Base-by-base conservation (phyloP, 805 yeast genomes). In the Metschnikowia vanudenii region DNA sequence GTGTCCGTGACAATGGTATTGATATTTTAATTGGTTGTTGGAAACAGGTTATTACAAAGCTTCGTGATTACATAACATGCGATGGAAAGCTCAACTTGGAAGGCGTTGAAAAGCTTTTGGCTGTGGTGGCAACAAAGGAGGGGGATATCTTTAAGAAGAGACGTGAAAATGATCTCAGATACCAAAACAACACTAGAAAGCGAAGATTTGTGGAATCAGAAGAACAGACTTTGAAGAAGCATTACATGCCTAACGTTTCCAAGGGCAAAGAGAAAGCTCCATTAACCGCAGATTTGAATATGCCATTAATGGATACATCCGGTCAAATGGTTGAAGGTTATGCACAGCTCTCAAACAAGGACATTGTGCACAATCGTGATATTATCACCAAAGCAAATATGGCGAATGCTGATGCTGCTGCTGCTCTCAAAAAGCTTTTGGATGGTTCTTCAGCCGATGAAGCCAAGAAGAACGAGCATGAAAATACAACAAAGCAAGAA, bases 1-100 rank as follows among this genome's bases (percentile, higher is more conserved):
- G 92, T 59, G 97, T 94, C 36, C 81, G 99, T 56, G 98, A 94
- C 65, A 88, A 88, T 60, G 91, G 97, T 56, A 86, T 94, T 59
- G 97, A 92, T 60, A 73, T 79, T 19, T 69, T 94, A 44, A 84
- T 89, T 11, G 77, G 75, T 33, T 80, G 92, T 39, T 94, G 99
- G 99, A 90, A 91, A 58, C 73, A 78, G 30, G 64, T 78, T 1
- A 62, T 94, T 39, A 85, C 95, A 0, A 59, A 64, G 26, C 73
- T 87, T 71, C 81, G 79, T 42, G 85, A 87, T 17, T 94, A 84
- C 63, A 76, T 94, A 60, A 92, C 98, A 1, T 81, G 91, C 56
- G 99, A 94, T 64, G 99, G 99, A 35, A 73, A 74, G 14, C 76
- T 94, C 41, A 82, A 89, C 60, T 64, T 91, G 37, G 79, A 76